These are phyloP conservation scores for Sophora flavescens DNA, from an alignment of 306 rosid species.

Conservation along the genomic window DNA sequence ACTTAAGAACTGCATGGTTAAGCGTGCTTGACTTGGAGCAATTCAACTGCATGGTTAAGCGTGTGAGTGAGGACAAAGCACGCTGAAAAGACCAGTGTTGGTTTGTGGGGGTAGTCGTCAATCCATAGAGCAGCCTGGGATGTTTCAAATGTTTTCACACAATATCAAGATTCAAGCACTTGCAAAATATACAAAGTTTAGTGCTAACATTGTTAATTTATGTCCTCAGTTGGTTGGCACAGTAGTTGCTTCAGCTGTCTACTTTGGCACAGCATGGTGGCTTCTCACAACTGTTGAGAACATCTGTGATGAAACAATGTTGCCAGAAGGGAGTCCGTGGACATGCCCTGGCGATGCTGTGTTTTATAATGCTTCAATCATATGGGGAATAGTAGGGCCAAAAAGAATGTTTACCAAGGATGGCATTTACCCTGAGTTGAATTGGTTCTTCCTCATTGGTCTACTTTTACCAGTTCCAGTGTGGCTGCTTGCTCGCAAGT, in stretches of 20 bases:
- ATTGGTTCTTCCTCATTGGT: slow-evolving; percentile 76
- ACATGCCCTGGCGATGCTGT: slow-evolving; percentile 75
- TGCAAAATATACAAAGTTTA: background rate
- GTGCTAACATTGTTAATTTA: background rate
- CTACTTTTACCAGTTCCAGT: slow-evolving; percentile 61
- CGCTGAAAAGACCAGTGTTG: too few species aligned
- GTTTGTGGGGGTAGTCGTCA: too few species aligned
- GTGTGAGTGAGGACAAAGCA: too few species aligned
- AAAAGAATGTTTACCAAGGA: slow-evolving; percentile 61
- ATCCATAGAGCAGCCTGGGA: too few species aligned
- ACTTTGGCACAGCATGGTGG: slow-evolving; percentile 87
- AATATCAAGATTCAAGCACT: background rate
- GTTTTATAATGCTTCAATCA: slow-evolving; percentile 79
- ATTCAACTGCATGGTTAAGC: too few species aligned
- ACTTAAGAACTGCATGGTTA: too few species aligned
- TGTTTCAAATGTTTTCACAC: too few species aligned
- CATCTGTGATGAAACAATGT: slow-evolving; percentile 54
- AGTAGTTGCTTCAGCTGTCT: slow-evolving; percentile 53
- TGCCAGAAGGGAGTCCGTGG: slow-evolving; percentile 79
- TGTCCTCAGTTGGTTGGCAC: slow-evolving; percentile 65
- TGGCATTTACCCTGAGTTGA: slow-evolving; percentile 63
- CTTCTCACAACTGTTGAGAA: slow-evolving; percentile 52
- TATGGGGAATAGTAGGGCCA: slow-evolving; percentile 86
- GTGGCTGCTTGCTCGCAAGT: slow-evolving; percentile 56
- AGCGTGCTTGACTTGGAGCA: too few species aligned